Base-by-base conservation (phyloP, 1,284 basidiomycete genomes). In the Polyporus tsugae region DNA sequence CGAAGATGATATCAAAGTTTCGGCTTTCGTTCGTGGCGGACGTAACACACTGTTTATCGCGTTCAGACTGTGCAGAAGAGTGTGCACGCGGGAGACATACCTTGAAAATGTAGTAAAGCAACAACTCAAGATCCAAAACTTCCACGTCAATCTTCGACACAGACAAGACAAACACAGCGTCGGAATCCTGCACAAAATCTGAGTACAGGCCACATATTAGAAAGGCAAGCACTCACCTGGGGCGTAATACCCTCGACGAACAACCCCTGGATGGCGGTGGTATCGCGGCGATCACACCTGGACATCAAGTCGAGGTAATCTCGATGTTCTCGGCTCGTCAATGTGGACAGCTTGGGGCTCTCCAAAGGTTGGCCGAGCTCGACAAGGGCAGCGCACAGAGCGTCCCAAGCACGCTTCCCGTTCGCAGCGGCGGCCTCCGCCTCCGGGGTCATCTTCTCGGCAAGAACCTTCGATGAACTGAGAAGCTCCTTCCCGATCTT, bases 91-190 rank as follows among this genome's bases (percentile, higher is more conserved):
- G 22, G n/a, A 3, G 41, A 73, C 82, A 67, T 65, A 91, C 94
- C 83, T 91, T 91, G 80, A 96, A 90, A 62, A 95, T 88, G 77
- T 95, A 89, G 78, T 89, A 94, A 78, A 96, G 90, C 46, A 98
- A 80, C 3, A 96, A 80, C 75, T 97, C 95, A 41, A 96, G 89
- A 77, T 98, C 95, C 58, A 96, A 83, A 0, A 91, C 88, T 74
- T 95, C 95, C 1, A 95, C 91, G 70, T 95, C 90, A 57, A 96
- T 86, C 72, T 90, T 88, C 53, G 88, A 87, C 13, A 92, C 81
- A 58, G 84, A 85, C 59, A 93, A 78, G 58, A 93, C 82, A 74
- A 92, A 94, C 22, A 89, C 80, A 15, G 86, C 86, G 25, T 82
- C 80, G 44, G 83, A 77, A 62, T 86, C 84, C 89, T 92, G 71